Percentiles rank a stretch among this genome's conserved stretches.
These are phyloP conservation scores for Coemansia sp. DNA, from an alignment of 192 early-diverging fungal species.

Conservation along the genomic window DNA sequence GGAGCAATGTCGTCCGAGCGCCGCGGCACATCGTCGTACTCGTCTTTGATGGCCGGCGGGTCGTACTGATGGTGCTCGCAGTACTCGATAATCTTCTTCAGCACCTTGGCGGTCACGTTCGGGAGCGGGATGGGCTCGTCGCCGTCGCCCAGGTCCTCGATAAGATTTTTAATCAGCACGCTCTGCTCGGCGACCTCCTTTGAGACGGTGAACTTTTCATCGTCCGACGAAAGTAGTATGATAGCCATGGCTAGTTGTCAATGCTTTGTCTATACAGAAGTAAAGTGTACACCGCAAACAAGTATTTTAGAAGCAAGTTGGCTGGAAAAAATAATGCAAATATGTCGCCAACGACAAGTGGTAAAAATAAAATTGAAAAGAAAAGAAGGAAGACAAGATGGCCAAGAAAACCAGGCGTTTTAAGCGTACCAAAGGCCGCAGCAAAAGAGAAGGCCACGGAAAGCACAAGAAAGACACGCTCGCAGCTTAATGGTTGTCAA, in stretches of 20 bases:
- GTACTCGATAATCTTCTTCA: constrained; percentile 81
- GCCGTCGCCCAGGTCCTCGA: constrained; percentile 68
- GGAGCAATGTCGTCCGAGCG: constrained; percentile 72
- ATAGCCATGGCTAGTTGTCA: not conserved
- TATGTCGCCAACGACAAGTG: no score
- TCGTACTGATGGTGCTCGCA: constrained; percentile 74
- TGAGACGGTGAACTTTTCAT: constrained; percentile 58
- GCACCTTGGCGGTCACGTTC: constrained; percentile 68
- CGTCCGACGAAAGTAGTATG: constrained; percentile 62
- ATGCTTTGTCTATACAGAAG: not conserved
- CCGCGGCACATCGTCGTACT: constrained; percentile 51
- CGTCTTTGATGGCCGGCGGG: constrained; percentile 52
- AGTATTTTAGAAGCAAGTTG: not conserved
- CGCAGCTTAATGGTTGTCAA: no score
- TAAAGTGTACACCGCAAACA: not conserved
- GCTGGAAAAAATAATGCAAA: no score
- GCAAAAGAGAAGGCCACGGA: no score
- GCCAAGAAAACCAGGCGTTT: no score
- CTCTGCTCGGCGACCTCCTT: constrained; percentile 70
- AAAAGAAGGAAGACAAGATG: no score
- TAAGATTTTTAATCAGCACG: constrained; percentile 73
- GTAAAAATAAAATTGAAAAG: no score
- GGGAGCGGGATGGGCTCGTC: constrained; percentile 70
- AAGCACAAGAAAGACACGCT: no score
- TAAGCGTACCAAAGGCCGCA: no score